These are phyloP conservation scores for Sphagnum contortum DNA, from an alignment of 225 moss, liverwort and hornwort species.

Conservation along the genomic window DNA sequence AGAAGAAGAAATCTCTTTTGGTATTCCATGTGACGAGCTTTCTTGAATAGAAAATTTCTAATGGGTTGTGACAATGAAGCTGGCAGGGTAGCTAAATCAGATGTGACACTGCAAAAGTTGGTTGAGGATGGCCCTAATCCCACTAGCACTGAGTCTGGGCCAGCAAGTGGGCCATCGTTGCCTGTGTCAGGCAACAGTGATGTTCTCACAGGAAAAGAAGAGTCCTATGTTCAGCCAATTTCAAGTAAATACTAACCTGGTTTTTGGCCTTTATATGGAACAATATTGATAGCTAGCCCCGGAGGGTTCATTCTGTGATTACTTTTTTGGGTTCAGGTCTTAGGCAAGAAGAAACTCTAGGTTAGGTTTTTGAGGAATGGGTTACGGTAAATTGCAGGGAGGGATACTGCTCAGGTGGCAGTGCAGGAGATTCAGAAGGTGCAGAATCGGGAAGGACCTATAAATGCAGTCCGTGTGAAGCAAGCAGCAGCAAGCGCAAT, in stretches of 20 bases:
- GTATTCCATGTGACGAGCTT: too few species aligned
- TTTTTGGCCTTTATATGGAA: conserved; percentile 14
- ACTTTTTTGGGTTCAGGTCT: too few species aligned
- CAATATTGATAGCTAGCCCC: too few species aligned
- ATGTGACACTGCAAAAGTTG: conserved; percentile 30
- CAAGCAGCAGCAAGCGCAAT: conserved; percentile 78
- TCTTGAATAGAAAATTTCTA: not conserved
- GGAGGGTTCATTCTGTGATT: too few species aligned
- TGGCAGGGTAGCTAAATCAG: conserved; percentile 35
- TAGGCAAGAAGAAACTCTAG: too few species aligned
- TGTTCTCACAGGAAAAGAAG: conserved; percentile 18
- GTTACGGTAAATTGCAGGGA: conserved; percentile 27
- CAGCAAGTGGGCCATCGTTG: conserved; percentile 15
- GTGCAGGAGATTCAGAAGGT: too few species aligned
- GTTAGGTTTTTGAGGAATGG: not conserved
- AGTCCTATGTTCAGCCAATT: conserved; percentile 19
- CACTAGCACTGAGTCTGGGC: conserved; percentile 18
- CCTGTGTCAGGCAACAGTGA: conserved; percentile 11
- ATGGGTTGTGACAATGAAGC: conserved; percentile 13
- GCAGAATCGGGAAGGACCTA: conserved; percentile 29
- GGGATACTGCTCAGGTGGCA: conserved; percentile 22
- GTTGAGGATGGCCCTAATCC: conserved; percentile 21
- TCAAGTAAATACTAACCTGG: conserved; percentile 4
- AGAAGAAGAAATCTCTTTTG: too few species aligned
- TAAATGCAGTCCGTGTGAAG: conserved; percentile 54